These are phyloP conservation scores for Aspergillus eucalypticola DNA, from an alignment of 2,329 filamentous ascomycete genomes.

Conservation along the genomic window DNA sequence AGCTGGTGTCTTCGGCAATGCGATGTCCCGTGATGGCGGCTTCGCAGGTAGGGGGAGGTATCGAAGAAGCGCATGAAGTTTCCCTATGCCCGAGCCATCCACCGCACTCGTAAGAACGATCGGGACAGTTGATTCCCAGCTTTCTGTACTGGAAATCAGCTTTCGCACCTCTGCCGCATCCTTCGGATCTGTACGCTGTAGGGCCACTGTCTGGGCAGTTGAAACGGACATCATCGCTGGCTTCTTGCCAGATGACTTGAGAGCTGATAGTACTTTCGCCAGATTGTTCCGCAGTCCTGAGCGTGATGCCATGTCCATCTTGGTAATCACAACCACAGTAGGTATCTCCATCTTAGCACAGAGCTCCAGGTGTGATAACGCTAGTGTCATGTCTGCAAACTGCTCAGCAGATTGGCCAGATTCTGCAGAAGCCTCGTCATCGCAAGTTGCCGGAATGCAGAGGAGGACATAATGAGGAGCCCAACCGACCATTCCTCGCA, in stretches of 20 bases:
- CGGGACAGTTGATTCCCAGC: conserved; percentile 63
- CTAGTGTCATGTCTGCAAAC: conserved; percentile 65
- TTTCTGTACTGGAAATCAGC: conserved; percentile 48
- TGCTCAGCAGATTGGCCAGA: conserved; percentile 25
- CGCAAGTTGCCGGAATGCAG: conserved; percentile 79
- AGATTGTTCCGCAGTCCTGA: conserved; percentile 68
- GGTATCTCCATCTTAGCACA: conserved; percentile 79
- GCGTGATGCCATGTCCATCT: conserved; percentile 82
- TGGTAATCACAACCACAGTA: conserved; percentile 81
- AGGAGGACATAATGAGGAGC: conserved; percentile 90
- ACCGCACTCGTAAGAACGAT: conserved; percentile 87
- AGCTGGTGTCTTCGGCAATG: conserved; percentile 15
- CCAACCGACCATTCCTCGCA: conserved; percentile 92
- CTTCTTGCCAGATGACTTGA: conserved; percentile 73
- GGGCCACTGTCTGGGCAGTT: conserved; percentile 51
- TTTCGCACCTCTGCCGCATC: conserved; percentile 62
- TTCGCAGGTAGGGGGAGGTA: conserved; percentile 68
- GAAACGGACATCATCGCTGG: conserved; percentile 66
- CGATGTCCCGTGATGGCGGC: conserved; percentile 26
- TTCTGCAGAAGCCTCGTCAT: conserved; percentile 46
- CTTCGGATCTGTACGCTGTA: conserved; percentile 57
- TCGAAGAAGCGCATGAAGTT: conserved; percentile 78
- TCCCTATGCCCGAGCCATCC: conserved; percentile 76
- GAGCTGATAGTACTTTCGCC: conserved; percentile 69
- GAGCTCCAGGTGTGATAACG: conserved; percentile 77